Percentiles rank a stretch among this genome's conserved stretches.
Conservation (phyloP, 768 basidiomycete species). For the Suillus paluster region DNA sequence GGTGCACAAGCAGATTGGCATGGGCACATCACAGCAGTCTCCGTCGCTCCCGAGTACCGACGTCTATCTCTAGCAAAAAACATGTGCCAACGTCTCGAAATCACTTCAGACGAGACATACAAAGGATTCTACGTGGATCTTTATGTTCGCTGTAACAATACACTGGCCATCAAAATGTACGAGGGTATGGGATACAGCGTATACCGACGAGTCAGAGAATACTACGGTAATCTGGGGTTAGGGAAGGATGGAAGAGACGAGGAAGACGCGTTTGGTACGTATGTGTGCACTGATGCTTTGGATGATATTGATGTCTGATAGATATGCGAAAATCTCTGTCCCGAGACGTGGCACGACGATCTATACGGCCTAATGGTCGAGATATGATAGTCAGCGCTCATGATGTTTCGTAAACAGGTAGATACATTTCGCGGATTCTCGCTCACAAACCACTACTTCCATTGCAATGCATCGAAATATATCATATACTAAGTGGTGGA, state of each 20-base stretch:
- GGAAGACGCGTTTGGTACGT: conserved; percentile 90
- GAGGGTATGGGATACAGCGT: conserved; percentile 93
- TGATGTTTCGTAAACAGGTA: conserved; percentile 37
- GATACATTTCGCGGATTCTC: conserved; percentile 7
- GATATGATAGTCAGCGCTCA: conserved; percentile 63
- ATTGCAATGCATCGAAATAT: conserved; percentile 11
- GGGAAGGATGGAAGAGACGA: conserved; percentile 82
- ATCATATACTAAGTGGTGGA: conserved; percentile 49
- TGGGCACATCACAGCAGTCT: conserved; percentile 94
- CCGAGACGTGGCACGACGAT: conserved; percentile 61
- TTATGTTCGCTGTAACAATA: conserved; percentile 89
- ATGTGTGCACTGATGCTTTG: background rate
- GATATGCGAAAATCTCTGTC: conserved; percentile 79
- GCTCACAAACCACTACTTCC: conserved; percentile 14
- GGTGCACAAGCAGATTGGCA: conserved; percentile 79
- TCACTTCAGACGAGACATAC: conserved; percentile 80
- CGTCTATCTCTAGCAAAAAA: conserved; percentile 83
- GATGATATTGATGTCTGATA: conserved; percentile 22
- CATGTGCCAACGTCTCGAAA: conserved; percentile 88
- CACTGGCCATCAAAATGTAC: conserved; percentile 88
- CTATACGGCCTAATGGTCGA: conserved; percentile 71
- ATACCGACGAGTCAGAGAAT: conserved; percentile 87
- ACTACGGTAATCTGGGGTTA: conserved; percentile 77
- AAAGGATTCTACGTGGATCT: conserved; percentile 93
- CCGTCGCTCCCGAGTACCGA: conserved; percentile 93